Evolutionary conservation across 306 rosid species (phyloP), one percentile per base, ranked within the genome.

Genomic region (Oemleria cerasiformis): DNA sequence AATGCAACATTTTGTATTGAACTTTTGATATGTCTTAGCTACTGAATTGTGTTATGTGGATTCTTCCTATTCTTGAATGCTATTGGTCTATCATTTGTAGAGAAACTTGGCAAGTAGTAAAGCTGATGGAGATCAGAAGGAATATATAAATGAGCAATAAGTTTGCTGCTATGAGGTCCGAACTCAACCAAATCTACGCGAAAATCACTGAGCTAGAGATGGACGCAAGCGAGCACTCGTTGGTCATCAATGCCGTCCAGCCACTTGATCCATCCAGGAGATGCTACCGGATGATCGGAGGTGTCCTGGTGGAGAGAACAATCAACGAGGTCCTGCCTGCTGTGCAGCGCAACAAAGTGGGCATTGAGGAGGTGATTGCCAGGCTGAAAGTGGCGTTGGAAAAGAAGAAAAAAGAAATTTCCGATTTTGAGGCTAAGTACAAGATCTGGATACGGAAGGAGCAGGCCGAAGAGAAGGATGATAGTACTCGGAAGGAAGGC

Each of bases 231-330:
- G 97, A 94, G 86, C 95, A 89, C 86, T 79, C 90, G 0, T 71
- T 91, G 85, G 98, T 94, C 62, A 78, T 89, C 19, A 87, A 84
- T 64, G 97, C 97, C 74, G 87, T 94, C 64, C 92, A 94, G 74
- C 98, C 96, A 0, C 96, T 94, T 6, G 97, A 94, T 56, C 97
- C 81, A 56, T 80, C 95, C 23, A 84, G 97, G 71, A 88, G 96
- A 70, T 91, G 98, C 86, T 94, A 87, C 73, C 86, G 97, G 7
- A 94, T 94, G 96, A 94, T 94, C 3, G 98, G 97, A 64, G 98
- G 97, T 38, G 97, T 93, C 53, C 91, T 94, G 81, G 98, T 94
- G 76, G 98, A 94, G 86, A 89, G 98, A 87, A 94, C 98, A 54
- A 83, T 91, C 83, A 87, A 84, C 65, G 98, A 94, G 79, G 98